Percentiles rank a stretch among this genome's conserved stretches.
phyloP scores from a whole-genome alignment of 345 rosid genomes.

The Populus euphratica region DNA sequence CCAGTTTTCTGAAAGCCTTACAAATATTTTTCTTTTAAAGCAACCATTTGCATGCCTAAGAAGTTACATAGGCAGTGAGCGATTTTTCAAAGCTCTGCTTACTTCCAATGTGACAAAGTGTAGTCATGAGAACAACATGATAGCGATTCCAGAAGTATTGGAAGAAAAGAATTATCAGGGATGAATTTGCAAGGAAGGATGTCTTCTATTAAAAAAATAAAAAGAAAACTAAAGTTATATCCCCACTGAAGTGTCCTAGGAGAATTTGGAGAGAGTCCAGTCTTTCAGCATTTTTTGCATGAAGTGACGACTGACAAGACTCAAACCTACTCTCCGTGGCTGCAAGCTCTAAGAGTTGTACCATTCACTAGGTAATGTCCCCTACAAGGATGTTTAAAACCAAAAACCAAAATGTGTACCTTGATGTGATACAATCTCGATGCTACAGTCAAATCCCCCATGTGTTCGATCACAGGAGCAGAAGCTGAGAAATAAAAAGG shows the following conservation, averaged over 20 bases:
- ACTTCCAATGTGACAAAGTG: too few relatives aligned
- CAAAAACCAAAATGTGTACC: slow-evolving; percentile 32
- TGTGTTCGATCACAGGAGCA: slow-evolving; percentile 86
- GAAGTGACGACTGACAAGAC: background rate
- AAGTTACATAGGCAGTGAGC: too few relatives aligned
- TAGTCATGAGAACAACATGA: too few relatives aligned
- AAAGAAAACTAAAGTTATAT: background rate
- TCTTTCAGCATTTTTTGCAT: background rate
- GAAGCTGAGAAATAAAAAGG: slow-evolving; percentile 51
- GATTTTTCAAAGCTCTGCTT: too few relatives aligned
- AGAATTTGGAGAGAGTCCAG: background rate
- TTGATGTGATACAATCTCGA: slow-evolving; percentile 70
- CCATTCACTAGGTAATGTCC: background rate
- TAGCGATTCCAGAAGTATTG: too few relatives aligned
- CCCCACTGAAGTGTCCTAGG: background rate
- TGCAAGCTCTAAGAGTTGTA: background rate
- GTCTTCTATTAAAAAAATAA: too few relatives aligned
- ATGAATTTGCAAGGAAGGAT: background rate
- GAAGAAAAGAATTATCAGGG: background rate
- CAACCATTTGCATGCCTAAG: too few relatives aligned
- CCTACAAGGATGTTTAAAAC: background rate
- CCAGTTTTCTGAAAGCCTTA: too few relatives aligned
- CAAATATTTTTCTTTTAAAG: too few relatives aligned
- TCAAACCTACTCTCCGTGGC: background rate
- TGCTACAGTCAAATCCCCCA: slow-evolving; percentile 93